These are phyloP conservation scores for Xylariales sp. DNA, from an alignment of 2,329 filamentous ascomycete species.

Conservation along the genomic window DNA sequence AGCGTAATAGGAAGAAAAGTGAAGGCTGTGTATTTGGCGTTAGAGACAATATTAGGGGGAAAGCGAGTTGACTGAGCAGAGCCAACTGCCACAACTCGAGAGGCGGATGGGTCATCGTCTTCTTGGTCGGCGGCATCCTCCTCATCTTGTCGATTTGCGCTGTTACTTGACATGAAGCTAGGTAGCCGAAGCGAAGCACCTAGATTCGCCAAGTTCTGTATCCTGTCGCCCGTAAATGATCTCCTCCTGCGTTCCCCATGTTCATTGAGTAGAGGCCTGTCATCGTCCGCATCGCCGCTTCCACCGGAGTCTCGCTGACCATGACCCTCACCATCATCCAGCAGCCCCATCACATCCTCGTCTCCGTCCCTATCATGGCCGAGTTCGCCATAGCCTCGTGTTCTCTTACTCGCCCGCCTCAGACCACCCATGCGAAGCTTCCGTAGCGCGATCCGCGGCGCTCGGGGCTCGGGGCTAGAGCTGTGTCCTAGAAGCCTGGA, in stretches of 20 bases:
- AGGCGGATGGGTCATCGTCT: constrained; percentile 62
- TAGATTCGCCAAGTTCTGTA: constrained; percentile 40
- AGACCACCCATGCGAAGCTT: constrained; percentile 63
- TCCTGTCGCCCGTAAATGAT: constrained; percentile 35
- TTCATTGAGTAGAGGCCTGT: constrained; percentile 65
- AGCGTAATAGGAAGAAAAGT: constrained; percentile 91
- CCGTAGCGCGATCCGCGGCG: constrained; percentile 64
- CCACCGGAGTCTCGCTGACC: constrained; percentile 55
- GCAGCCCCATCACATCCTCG: constrained; percentile 62
- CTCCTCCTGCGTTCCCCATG: constrained; percentile 27
- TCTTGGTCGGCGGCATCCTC: constrained; percentile 45
- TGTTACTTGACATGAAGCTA: constrained; percentile 54
- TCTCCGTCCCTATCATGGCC: constrained; percentile 52
- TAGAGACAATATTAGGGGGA: constrained; percentile 87
- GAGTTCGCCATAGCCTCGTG: constrained; percentile 55
- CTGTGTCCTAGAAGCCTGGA: constrained; percentile 43
- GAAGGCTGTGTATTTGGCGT: constrained; percentile 94
- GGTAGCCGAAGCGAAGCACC: constrained; percentile 58
- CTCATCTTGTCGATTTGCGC: constrained; percentile 30
- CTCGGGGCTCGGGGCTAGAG: constrained; percentile 41
- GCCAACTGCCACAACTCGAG: constrained; percentile 72
- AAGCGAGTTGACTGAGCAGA: constrained; percentile 69
- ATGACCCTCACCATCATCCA: constrained; percentile 57
- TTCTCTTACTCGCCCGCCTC: constrained; percentile 51
- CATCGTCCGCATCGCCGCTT: constrained; percentile 59